Evolutionary conservation across 768 basidiomycete species (phyloP).

Genomic region (Podaxis sp.): DNA sequence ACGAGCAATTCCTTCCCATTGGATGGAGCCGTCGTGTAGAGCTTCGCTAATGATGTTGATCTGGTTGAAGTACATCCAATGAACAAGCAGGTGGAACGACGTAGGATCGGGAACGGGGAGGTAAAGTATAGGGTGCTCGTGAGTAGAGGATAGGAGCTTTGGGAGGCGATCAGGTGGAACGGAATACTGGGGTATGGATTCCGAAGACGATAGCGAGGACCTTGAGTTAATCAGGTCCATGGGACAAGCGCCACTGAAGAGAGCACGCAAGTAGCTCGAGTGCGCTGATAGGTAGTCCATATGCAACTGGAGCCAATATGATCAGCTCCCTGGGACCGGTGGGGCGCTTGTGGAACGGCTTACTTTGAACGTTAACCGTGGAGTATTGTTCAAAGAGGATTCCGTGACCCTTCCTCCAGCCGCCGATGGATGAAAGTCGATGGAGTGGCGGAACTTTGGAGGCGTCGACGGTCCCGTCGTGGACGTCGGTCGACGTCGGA

Average conservation of each 20-base stretch:
- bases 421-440: constrained; percentile 40
- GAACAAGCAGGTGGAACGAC: constrained; percentile 70
- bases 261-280: constrained; percentile 67
- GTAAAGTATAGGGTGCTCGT: constrained; percentile 67
- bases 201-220: constrained; percentile 29
- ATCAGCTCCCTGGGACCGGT: constrained; percentile 4
- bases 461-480: constrained; percentile 30
- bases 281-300: constrained; percentile 82
- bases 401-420: constrained; percentile 51
- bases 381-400: constrained; percentile 47
- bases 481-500: constrained; percentile 33
- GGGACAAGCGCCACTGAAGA: constrained; percentile 69
- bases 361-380: constrained; percentile 65
- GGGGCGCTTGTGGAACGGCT: constrained; percentile 20
- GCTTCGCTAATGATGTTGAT: constrained; percentile 64
- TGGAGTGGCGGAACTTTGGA: constrained; percentile 23
- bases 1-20: constrained; percentile 85
- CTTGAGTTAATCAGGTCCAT: constrained; percentile 53
- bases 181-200: constrained; percentile 19
- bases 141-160: constrained; percentile 62
- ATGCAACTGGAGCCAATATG: constrained; percentile 55
- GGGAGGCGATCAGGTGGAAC: constrained; percentile 59
- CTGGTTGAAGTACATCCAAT: constrained; percentile 83
- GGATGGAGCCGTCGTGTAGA: constrained; percentile 61
- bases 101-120: constrained; percentile 75